Base-by-base conservation (phyloP, 2,329 filamentous ascomycete species). In the Neurospora sp. region DNA sequence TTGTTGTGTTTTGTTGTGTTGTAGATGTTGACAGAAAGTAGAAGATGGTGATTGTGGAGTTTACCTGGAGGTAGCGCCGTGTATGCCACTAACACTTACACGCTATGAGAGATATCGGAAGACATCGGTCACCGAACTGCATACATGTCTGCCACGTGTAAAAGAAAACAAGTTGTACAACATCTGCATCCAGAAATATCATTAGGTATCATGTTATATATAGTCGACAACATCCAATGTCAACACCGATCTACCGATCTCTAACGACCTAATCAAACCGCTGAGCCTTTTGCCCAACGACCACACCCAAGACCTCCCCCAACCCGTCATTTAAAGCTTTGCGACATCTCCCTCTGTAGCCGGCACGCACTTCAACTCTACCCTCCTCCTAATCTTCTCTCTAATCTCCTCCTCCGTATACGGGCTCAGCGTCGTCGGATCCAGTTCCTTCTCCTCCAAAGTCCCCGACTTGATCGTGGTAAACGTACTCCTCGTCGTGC, bases 401-500 rank as follows among this genome's bases (percentile, higher is more conserved):
- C 77, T 76, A 23, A 87, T 78, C 57, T 83, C 80, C 33, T 82
- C 81, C 19, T 83, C 80, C 1, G 76, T 80, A 62, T 82, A 81
- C n/a, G 80, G 77, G 69, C 79, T 81, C 72, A 89, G 72, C 36
- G 73, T 74, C 17, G 78, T 78, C 46, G 84, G 81, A 23, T 82
- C 78, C n/a, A 86, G 75, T 19, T 78, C 75, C 33, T 76, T 77
- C 77, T 88, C 86, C 72, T 84, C 76, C 65, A 87, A 74, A 2
- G 83, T 86, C 79, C 81, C 86, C 6, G 86, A 84, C 75, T 80
- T 81, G 69, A 89, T 79, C 40, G 73, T 79, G 15, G 79, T 81
- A 37, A 84, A 86, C 10, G 77, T 80, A 19, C 71, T 73, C 72
- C 74, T 72, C 39, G 72, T 68, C 23, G 76, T 70, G 40, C 70